Percentiles rank a stretch among this genome's conserved stretches.
phyloP scores from a whole-genome alignment of 2,329 filamentous ascomycete species.

The Monilinia laxa region DNA sequence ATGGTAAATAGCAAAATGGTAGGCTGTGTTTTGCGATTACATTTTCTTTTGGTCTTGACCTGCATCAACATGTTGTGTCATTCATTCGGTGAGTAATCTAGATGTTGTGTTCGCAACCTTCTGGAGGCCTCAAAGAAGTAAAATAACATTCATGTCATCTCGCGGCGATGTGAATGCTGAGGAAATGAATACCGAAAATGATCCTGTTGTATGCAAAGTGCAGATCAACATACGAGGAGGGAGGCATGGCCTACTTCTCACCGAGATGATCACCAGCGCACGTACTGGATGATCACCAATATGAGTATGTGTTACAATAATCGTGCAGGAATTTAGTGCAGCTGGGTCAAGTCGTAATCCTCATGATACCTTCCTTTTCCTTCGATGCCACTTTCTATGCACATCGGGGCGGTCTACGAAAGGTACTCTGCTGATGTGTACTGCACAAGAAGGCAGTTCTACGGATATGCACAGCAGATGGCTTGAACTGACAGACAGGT shows the following conservation, averaged over 20 bases:
- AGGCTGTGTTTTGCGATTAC: constrained; percentile 12
- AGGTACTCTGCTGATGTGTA: background rate
- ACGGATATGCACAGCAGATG: constrained; percentile 14
- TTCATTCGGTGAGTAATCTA: constrained; percentile 15
- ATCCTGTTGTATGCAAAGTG: constrained; percentile 20
- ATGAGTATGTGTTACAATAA: constrained; percentile 11
- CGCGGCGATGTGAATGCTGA: constrained; percentile 1
- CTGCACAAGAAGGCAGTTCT: background rate
- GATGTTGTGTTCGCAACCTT: background rate
- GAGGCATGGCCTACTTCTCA: constrained; percentile 18
- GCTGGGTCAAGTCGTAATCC: background rate
- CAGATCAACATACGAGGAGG: constrained; percentile 13
- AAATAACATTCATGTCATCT: background rate
- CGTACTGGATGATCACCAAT: constrained; percentile 1
- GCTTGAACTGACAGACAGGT: constrained; percentile 1
- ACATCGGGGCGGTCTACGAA: background rate
- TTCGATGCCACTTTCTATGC: constrained; percentile 1
- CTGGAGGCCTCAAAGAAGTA: background rate
- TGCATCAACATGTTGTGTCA: background rate
- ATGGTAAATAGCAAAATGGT: background rate
- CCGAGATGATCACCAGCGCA: constrained; percentile 15
- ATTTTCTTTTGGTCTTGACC: background rate
- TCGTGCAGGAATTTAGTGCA: background rate
- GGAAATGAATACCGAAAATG: background rate
- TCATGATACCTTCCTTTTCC: constrained; percentile 12